Conservation (phyloP, 1,284 basidiomycete genomes). For the Ustilago tritici region DNA sequence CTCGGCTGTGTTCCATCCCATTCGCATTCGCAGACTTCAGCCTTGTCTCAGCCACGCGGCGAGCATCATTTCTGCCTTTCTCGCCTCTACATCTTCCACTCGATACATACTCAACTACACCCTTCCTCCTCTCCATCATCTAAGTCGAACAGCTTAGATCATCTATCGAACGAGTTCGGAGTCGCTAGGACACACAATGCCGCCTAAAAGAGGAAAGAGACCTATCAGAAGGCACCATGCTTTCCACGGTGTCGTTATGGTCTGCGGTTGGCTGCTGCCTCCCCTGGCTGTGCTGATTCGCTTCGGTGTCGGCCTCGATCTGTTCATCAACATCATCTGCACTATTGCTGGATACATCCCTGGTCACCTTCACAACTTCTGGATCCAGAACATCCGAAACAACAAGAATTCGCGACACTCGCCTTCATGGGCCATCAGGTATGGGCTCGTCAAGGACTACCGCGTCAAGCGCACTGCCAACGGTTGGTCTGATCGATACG, state of each 20-base stretch:
- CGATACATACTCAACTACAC: background rate
- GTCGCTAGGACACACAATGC: constrained; percentile 17
- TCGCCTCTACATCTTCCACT: background rate
- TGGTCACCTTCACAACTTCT: constrained; percentile 85
- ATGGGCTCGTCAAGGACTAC: constrained; percentile 58
- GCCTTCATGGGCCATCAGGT: constrained; percentile 86
- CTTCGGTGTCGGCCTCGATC: constrained; percentile 91
- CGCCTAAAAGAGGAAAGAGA: constrained; percentile 26
- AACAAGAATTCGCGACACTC: constrained; percentile 91
- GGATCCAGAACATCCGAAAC: constrained; percentile 91
- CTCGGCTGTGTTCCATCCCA: constrained; percentile 4
- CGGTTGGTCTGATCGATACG: constrained; percentile 56
- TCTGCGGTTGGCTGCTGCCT: constrained; percentile 53
- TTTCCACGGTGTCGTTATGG: constrained; percentile 79
- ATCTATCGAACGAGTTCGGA: background rate
- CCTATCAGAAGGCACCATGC: constrained; percentile 77
- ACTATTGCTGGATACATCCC: constrained; percentile 80
- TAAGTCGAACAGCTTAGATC: background rate
- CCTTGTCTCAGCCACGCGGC: constrained; percentile 14
- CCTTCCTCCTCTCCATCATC: background rate
- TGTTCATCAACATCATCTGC: constrained; percentile 89
- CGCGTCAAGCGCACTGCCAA: constrained; percentile 49
- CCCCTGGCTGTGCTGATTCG: constrained; percentile 84
- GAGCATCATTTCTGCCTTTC: background rate
- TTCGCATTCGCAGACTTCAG: constrained; percentile 7